Percentiles rank a stretch among this genome's conserved stretches.
Evolutionary conservation across 1,284 basidiomycete species (phyloP).

Genomic region (Ustilago loliicola): DNA sequence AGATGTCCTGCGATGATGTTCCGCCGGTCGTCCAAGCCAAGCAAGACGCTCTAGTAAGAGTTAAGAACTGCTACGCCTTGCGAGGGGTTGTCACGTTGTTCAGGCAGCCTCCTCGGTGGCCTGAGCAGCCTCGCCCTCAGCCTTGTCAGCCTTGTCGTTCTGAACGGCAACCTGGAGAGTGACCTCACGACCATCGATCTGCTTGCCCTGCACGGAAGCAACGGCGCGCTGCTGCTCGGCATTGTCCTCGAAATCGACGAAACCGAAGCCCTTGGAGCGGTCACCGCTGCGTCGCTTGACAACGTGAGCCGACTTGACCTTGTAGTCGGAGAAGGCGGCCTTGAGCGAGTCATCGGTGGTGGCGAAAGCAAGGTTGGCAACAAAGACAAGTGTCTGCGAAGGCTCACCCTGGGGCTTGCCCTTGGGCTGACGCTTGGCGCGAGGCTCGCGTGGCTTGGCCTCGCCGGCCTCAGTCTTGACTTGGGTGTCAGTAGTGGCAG

Average conservation of each 20-base stretch:
- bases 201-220: constrained; percentile 48
- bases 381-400: constrained; percentile 65
- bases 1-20: background rate
- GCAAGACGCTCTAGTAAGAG: constrained; percentile 6
- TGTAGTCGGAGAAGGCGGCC: constrained; percentile 55
- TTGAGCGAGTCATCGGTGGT: constrained; percentile 62
- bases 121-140: constrained; percentile 15
- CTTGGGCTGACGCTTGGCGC: constrained; percentile 50
- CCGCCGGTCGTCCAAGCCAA: background rate
- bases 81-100: background rate
- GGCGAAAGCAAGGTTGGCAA: constrained; percentile 63
- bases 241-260: constrained; percentile 59
- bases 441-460: constrained; percentile 38
- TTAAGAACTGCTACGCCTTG: background rate
- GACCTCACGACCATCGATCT: constrained; percentile 57
- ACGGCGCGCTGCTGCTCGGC: constrained; percentile 63
- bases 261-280: constrained; percentile 64
- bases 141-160: constrained; percentile 34
- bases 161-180: constrained; percentile 58
- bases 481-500: constrained; percentile 16
- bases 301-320: constrained; percentile 60
- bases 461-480: constrained; percentile 30
- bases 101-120: constrained; percentile 11
- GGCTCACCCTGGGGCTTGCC: constrained; percentile 58
- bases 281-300: constrained; percentile 55